phyloP scores from a whole-genome alignment of 345 rosid species.

The Toxicodendron radicans region DNA sequence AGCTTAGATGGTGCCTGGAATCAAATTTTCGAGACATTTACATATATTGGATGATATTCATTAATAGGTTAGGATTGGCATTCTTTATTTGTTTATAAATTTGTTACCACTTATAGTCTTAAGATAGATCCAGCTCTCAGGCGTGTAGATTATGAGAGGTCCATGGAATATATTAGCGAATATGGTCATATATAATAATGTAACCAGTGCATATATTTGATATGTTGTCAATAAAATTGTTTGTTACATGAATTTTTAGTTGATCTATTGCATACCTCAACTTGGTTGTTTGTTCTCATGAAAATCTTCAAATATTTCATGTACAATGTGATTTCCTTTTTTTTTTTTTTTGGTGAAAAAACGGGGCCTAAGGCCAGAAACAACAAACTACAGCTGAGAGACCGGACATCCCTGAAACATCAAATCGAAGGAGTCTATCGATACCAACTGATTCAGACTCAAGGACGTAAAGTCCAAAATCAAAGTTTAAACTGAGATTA shows the following conservation, averaged over 20 bases:
- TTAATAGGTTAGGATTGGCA: slow-evolving; percentile 17
- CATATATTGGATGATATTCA: slow-evolving; percentile 3
- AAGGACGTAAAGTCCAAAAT: too few species aligned
- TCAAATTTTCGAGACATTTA: slow-evolving; percentile 1
- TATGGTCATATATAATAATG: not conserved
- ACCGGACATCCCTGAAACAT: too few species aligned
- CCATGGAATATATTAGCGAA: not conserved
- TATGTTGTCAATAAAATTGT: not conserved
- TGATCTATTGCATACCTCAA: not conserved
- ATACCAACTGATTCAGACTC: too few species aligned
- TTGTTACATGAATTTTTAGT: not conserved
- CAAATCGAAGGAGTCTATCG: too few species aligned
- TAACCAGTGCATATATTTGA: slow-evolving; percentile 1
- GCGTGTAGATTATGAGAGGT: slow-evolving; percentile 17
- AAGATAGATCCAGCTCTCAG: not conserved
- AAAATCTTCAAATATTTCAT: not conserved
- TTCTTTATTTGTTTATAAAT: slow-evolving; percentile 35
- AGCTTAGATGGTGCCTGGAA: slow-evolving; percentile 9
- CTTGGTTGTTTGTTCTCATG: not conserved
- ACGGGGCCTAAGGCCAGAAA: too few species aligned
- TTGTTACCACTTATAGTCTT: not conserved
- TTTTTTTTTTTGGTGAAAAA: too few species aligned
- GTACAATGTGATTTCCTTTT: not conserved
- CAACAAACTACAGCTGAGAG: too few species aligned
- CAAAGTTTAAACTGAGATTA: too few species aligned